These are phyloP conservation scores for Trichophaea hybrida DNA, from an alignment of 2,329 filamentous ascomycete genomes.

Conservation along the genomic window DNA sequence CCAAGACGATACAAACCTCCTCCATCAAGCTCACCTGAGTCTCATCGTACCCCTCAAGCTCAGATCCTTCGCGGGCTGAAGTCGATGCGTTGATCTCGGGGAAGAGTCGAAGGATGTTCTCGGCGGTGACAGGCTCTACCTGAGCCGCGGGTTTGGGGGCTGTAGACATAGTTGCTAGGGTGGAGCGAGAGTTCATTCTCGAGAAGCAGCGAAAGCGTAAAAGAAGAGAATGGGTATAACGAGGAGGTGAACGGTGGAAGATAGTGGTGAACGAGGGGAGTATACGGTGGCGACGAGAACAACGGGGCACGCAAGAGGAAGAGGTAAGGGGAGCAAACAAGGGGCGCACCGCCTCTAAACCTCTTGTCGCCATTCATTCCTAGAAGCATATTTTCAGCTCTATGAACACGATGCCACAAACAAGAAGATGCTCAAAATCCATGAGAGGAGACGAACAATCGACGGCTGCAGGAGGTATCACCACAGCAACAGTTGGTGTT, in stretches of 20 bases:
- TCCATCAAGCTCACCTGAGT: constrained; percentile 98
- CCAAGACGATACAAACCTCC: constrained; percentile 92
- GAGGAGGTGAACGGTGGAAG: too few relatives aligned
- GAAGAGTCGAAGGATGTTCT: constrained; percentile 74
- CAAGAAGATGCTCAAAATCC: too few relatives aligned
- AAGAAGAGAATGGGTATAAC: background rate
- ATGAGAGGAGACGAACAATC: too few relatives aligned
- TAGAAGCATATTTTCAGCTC: too few relatives aligned
- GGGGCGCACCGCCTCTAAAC: too few relatives aligned
- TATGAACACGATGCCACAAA: too few relatives aligned
- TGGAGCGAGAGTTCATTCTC: background rate
- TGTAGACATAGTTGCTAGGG: constrained; percentile 13
- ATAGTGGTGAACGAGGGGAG: background rate
- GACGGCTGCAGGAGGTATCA: too few relatives aligned
- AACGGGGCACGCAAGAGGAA: too few relatives aligned
- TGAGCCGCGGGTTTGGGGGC: constrained; percentile 39
- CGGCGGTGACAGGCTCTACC: constrained; percentile 58
- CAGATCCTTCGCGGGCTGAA: constrained; percentile 46
- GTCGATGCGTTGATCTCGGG: constrained; percentile 55
- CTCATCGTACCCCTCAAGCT: constrained; percentile 82
- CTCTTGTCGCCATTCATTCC: too few relatives aligned
- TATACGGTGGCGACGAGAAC: background rate
- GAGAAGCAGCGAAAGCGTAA: background rate
- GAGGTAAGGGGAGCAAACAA: too few relatives aligned
- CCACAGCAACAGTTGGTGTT: too few relatives aligned